Evolutionary conservation across 495 filamentous ascomycete species (phyloP).

Genomic region (Rusavskia elegans): DNA sequence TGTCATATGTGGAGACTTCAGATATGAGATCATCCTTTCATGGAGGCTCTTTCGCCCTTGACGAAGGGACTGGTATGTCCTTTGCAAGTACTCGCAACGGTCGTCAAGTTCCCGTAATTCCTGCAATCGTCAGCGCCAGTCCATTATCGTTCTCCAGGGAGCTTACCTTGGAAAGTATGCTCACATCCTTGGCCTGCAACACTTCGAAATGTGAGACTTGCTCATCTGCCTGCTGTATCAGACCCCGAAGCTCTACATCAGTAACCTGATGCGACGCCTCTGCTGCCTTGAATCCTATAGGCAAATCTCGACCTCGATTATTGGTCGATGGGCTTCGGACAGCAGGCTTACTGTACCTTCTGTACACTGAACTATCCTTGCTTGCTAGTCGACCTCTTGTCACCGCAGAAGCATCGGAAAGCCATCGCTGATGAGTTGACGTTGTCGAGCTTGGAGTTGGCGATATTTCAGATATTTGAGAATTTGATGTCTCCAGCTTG

Average conservation of each 20-base stretch:
- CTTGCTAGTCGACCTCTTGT: conserved; percentile 42
- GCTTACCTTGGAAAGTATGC: conserved; percentile 42
- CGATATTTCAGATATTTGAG: conserved; percentile 5
- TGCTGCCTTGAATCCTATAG: conserved; percentile 36
- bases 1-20: conserved; percentile 43
- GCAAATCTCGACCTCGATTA: conserved; percentile 38
- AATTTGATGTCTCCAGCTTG: conserved; percentile 5
- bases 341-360: conserved; percentile 10
- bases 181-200: conserved; percentile 49
- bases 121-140: conserved; percentile 16
- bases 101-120: conserved; percentile 57
- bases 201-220: conserved; percentile 54
- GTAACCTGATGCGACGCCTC: conserved; percentile 32
- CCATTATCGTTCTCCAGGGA: not conserved
- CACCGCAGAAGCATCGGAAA: conserved; percentile 43
- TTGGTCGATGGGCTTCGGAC: conserved; percentile 19
- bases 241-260: conserved; percentile 31
- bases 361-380: conserved; percentile 14
- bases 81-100: conserved; percentile 54
- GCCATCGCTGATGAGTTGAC: conserved; percentile 26
- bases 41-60: conserved; percentile 53
- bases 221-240: conserved; percentile 45
- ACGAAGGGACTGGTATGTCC: conserved; percentile 50
- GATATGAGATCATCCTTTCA: conserved; percentile 49
- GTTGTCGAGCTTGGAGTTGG: not conserved